phyloP scores from a whole-genome alignment of 352 stramenopile species.

The Pseudoperonospora humuli region DNA sequence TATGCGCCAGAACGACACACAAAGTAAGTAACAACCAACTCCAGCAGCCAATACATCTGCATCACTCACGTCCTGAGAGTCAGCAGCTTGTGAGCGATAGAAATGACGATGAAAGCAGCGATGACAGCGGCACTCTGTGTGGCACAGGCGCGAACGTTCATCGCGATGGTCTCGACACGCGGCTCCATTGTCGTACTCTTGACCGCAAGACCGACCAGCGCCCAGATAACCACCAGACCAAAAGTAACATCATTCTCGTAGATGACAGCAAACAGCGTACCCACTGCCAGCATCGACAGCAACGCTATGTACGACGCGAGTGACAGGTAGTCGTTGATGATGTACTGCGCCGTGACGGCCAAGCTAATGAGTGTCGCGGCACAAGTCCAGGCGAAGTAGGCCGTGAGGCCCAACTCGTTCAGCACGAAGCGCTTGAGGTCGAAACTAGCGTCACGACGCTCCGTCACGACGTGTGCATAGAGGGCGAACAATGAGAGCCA shows the following conservation, averaged over 20 bases:
- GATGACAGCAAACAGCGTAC: conserved; percentile 47
- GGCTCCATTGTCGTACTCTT: conserved; percentile 47
- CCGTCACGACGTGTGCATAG: conserved; percentile 44
- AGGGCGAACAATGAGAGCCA: conserved; percentile 53
- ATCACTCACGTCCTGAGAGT: conserved; percentile 26
- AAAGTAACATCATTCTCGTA: conserved; percentile 56
- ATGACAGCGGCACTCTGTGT: conserved; percentile 54
- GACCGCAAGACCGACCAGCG: conserved; percentile 40
- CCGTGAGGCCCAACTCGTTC: conserved; percentile 49
- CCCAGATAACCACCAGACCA: conserved; percentile 54
- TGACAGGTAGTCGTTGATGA: conserved; percentile 38
- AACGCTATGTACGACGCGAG: conserved; percentile 48
- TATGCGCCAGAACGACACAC: neutral
- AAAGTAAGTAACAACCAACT: conserved; percentile 1
- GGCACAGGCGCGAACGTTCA: conserved; percentile 54
- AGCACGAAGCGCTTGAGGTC: conserved; percentile 40
- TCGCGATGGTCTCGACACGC: conserved; percentile 33
- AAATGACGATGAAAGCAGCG: conserved; percentile 51
- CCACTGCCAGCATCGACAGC: conserved; percentile 46
- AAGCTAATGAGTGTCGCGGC: conserved; percentile 65
- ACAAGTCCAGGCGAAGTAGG: conserved; percentile 75
- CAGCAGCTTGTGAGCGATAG: conserved; percentile 28
- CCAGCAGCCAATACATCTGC: neutral
- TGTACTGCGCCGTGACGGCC: conserved; percentile 48
- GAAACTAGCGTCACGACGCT: conserved; percentile 35